Evolutionary conservation across 73 alveolate species (phyloP), one percentile per base, ranked within the genome.

Genomic region (Tetrahymena malaccensis): DNA sequence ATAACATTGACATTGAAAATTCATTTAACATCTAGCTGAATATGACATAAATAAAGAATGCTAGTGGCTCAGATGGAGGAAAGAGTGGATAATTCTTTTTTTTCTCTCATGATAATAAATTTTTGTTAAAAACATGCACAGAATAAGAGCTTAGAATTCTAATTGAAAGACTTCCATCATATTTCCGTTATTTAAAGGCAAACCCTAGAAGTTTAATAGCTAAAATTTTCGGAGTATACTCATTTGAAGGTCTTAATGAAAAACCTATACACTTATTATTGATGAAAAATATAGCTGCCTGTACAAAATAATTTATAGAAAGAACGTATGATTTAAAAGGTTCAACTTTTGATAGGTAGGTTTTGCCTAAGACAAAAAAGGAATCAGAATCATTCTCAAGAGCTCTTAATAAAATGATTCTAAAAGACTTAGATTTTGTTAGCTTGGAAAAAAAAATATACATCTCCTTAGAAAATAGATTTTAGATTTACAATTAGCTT

Each of bases 31-130:
- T 95, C 16, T 44, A 95, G 19, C 83, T 85, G 55, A 95, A 95
- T 85, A 84, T 95, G 70, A 95, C 93, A 35, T 85, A 95, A 93
- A 95, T 95, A 9, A 50, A 93, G 15, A 89, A 89, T 34, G 97
- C 97, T 13, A 89, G 97, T 93, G 94, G 94, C 21, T 85, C 93
- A 44, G 97, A 95, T 43, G 97, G 97, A n/a, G 97, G 97, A 15
- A 95, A 95, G 34, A 85, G 95, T 16, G 97, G 97, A 55, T 95
- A 95, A 43, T 95, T 95, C 94, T 95, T 95, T 93, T 95, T 95
- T 56, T 95, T 85, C 83, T 95, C 97, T 12, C 35, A 43, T 35
- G 97, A 95, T 56, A 89, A 89, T 37, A 34, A 89, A 56, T 44
- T 95, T 35, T 55, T 95, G 27, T 83, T 95, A 13, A 95, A 95